Percentiles rank a stretch among this genome's conserved stretches.
These are phyloP conservation scores for Lathyrus aphaca DNA, from an alignment of 306 rosid genomes.

Conservation along the genomic window DNA sequence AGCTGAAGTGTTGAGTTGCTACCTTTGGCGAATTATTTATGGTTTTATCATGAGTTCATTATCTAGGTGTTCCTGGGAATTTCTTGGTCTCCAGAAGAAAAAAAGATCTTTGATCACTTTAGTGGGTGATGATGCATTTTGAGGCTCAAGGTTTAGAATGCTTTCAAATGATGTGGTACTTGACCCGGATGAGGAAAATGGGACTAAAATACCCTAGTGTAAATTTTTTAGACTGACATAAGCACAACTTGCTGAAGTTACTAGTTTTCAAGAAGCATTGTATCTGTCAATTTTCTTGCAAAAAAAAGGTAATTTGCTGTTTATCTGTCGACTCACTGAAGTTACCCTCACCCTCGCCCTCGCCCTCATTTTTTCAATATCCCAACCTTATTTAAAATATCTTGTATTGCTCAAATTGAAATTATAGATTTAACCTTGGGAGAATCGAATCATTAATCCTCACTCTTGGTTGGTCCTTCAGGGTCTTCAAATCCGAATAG, in stretches of 20 bases:
- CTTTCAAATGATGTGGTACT: conserved; percentile 24
- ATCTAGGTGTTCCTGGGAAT: conserved; percentile 35
- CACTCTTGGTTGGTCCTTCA: too few species aligned
- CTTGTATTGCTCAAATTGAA: too few species aligned
- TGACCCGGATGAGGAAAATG: conserved; percentile 9
- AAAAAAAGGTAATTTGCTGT: too few species aligned
- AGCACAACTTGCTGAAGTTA: background rate
- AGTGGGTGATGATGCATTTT: conserved; percentile 32
- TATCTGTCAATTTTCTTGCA: background rate
- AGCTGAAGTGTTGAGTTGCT: conserved; percentile 28
- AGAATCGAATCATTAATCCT: too few species aligned
- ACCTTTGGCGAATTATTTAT: conserved; percentile 14
- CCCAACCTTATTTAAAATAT: too few species aligned
- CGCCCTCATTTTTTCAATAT: too few species aligned
- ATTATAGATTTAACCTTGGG: too few species aligned
- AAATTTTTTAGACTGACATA: conserved; percentile 39
- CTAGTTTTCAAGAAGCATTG: conserved; percentile 8
- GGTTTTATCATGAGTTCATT: conserved; percentile 22
- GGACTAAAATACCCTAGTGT: conserved; percentile 27
- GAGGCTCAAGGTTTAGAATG: conserved; percentile 33
- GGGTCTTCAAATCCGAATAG: too few species aligned
- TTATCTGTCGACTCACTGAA: too few species aligned
- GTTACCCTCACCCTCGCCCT: too few species aligned
- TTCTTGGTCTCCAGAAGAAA: conserved; percentile 29
- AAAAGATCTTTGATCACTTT: conserved; percentile 31